Conservation (phyloP, 1,139 yeast species). For the Candida sanyaensis region DNA sequence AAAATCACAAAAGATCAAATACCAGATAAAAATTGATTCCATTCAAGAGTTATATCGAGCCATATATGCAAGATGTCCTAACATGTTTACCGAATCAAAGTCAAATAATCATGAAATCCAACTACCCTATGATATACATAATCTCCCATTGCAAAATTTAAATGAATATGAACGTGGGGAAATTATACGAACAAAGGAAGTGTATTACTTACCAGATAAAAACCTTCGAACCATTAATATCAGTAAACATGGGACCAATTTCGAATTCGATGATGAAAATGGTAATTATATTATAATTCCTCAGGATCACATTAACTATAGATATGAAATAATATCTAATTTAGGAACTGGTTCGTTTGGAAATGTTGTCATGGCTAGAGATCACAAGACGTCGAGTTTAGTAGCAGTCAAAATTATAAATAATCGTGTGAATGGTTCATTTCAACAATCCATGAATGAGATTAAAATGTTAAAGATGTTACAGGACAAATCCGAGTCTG, state of each 20-base stretch:
- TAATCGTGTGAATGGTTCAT: constrained; percentile 70
- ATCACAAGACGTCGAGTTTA: constrained; percentile 53
- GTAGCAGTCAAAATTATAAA: constrained; percentile 80
- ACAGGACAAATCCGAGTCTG: constrained; percentile 16
- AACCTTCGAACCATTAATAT: constrained; percentile 39
- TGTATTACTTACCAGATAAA: constrained; percentile 38
- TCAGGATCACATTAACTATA: constrained; percentile 76
- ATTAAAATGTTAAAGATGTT: constrained; percentile 65
- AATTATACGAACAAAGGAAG: constrained; percentile 38
- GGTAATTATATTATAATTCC: constrained; percentile 61
- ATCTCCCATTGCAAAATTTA: constrained; percentile 20
- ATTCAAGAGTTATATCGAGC: constrained; percentile 22
- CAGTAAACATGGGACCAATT: constrained; percentile 48
- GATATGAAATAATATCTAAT: constrained; percentile 61
- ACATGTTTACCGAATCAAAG: constrained; percentile 15
- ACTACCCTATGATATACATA: constrained; percentile 8
- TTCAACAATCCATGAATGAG: constrained; percentile 73
- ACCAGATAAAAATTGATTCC: constrained; percentile 16
- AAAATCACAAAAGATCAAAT: not conserved
- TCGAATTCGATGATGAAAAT: constrained; percentile 72
- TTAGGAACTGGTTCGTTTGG: constrained; percentile 89
- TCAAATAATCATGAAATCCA: not conserved
- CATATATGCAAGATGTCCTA: constrained; percentile 24
- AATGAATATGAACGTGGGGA: constrained; percentile 58
- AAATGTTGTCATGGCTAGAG: constrained; percentile 68